phyloP scores from a whole-genome alignment of 2,329 filamentous ascomycete species.

The Onygenales sp. region DNA sequence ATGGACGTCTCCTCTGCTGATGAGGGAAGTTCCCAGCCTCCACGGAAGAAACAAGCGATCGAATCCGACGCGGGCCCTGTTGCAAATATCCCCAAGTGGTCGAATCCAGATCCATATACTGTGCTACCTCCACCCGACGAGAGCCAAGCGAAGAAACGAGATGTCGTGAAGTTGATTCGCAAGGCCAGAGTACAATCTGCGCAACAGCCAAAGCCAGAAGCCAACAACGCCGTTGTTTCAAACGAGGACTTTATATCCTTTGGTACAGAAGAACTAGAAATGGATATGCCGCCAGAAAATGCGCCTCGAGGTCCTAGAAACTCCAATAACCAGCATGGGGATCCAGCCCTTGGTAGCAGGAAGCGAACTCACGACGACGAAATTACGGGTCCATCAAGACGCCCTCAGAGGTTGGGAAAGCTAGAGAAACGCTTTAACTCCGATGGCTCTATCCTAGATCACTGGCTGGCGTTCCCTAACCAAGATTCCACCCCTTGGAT shows the following conservation, averaged over 20 bases:
- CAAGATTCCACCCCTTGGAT: constrained; percentile 54
- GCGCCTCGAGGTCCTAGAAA: constrained; percentile 27
- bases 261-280: constrained; percentile 49
- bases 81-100: constrained; percentile 63
- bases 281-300: constrained; percentile 23
- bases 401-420: constrained; percentile 44
- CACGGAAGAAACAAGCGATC: constrained; percentile 30
- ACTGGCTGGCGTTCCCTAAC: constrained; percentile 42
- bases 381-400: constrained; percentile 42
- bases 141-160: constrained; percentile 62
- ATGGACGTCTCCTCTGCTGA: constrained; percentile 35
- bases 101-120: constrained; percentile 91
- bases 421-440: constrained; percentile 41
- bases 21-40: constrained; percentile 21
- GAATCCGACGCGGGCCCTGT: constrained; percentile 14
- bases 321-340: constrained; percentile 19
- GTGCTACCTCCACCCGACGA: constrained; percentile 73
- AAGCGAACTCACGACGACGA: constrained; percentile 68
- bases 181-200: constrained; percentile 65
- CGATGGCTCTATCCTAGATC: constrained; percentile 41
- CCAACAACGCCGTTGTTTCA: constrained; percentile 45
- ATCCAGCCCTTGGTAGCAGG: constrained; percentile 49
- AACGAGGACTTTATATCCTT: constrained; percentile 86
- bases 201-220: constrained; percentile 40
- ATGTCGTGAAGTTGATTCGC: constrained; percentile 83